A percentile compares a stretch with the other conserved stretches of the same genome.
These are phyloP conservation scores for Phialophora macrospora DNA, from an alignment of 2,329 filamentous ascomycete species.

Conservation along the genomic window DNA sequence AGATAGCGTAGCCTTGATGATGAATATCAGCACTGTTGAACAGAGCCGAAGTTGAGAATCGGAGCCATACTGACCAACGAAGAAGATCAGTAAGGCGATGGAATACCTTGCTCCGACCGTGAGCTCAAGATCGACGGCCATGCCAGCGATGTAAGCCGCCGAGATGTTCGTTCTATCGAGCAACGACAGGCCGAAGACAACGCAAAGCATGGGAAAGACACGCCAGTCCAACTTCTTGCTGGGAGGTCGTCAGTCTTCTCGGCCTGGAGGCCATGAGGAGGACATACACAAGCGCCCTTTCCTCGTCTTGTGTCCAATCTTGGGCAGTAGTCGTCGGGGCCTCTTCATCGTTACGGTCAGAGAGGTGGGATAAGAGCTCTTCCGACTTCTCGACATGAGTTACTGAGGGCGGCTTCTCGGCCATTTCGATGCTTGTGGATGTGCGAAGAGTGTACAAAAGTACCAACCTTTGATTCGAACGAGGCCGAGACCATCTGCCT, in stretches of 20 bases:
- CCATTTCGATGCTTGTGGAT: neutral
- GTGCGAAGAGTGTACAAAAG: neutral
- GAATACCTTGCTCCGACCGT: slow-evolving; percentile 16
- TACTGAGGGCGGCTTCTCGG: neutral
- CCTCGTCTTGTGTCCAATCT: neutral
- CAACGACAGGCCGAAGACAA: slow-evolving; percentile 45
- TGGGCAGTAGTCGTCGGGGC: neutral
- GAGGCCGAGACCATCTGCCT: neutral
- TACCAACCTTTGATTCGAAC: neutral
- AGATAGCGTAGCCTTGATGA: slow-evolving; percentile 46
- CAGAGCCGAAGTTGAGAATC: slow-evolving; percentile 56
- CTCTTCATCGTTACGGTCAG: neutral
- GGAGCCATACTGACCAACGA: slow-evolving; percentile 69
- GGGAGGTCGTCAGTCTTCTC: neutral
- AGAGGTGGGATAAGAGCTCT: neutral
- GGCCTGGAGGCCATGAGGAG: neutral
- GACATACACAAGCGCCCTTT: neutral
- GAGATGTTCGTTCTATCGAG: slow-evolving; percentile 81
- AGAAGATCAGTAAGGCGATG: slow-evolving; percentile 42
- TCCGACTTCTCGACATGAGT: neutral
- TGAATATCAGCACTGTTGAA: neutral
- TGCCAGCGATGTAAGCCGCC: slow-evolving; percentile 69
- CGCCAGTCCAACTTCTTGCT: slow-evolving; percentile 16
- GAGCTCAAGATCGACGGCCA: slow-evolving; percentile 8
- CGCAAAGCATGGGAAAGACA: slow-evolving; percentile 18